Base-by-base conservation (phyloP, 192 early-diverging fungal species). In the Backusella circina region DNA sequence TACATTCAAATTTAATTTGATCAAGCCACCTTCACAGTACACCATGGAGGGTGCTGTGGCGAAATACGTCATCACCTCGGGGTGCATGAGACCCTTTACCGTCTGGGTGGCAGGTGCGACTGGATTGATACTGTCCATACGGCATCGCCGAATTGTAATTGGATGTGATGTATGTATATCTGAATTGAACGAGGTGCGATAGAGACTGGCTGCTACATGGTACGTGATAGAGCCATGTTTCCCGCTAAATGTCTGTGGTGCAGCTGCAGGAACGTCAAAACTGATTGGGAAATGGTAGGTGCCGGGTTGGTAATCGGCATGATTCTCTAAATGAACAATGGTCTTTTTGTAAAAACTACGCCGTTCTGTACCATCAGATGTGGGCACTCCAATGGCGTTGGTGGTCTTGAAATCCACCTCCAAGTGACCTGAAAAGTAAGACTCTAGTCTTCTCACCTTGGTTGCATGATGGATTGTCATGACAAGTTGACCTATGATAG, bases 141-240 rank as follows among this genome's bases (percentile, higher is more conserved):
- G 77, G 67, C 81, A 84, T 5, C 85, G 77, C 50, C 79, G 77
- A 67, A 86, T 69, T 15, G 77, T 77, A 12, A 86, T 86, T 18
- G 82, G 79, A 64, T 76, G 70, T 1, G 77, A 39, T n/a, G 74
- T 47, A 9, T 37, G 78, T 23, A 86, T 75, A 32, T 86, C 85
- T 16, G 70, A 81, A 57, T 65, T 76, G 39, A 84, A 84, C 16
- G 81, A 44, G 4, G 83, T 81, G 0, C 85, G 80, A 12, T 73
- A 75, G 16, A 82, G 54, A 2, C 64, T 72, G 4, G 80, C 67
- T 0, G 72, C 72, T 15, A 86, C 67, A 16, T 80, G 76, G 65
- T 86, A 86, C 2, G 79, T 76, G 31, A 86, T 84, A 9, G 77
- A 84, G 2, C 85, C 85, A 67, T 84, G 81, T 28, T 79, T 84